Conservation (phyloP, 257 asterid genomes). For the Nicotiana tomentosiformis region DNA sequence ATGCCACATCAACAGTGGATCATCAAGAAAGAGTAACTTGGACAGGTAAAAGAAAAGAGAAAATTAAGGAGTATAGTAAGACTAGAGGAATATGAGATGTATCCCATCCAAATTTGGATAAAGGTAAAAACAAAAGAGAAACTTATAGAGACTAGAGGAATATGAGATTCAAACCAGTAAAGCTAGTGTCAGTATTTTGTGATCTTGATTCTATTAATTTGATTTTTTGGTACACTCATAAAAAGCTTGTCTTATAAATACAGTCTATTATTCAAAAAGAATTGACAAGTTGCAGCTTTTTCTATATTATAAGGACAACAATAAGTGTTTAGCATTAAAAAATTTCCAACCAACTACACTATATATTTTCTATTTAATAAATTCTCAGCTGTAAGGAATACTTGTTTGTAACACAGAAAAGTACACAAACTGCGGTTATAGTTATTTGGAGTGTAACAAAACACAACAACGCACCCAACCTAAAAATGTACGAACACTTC, state of each 20-base stretch:
- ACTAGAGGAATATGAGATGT: no score
- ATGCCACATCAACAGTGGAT: not conserved
- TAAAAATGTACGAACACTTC: not conserved
- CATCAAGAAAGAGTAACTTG: not conserved
- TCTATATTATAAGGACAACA: not conserved
- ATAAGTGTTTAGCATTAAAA: not conserved
- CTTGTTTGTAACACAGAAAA: not conserved
- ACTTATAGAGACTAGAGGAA: no score
- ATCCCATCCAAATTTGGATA: no score
- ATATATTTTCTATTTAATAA: not conserved
- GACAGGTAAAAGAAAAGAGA: no score
- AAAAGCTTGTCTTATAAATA: not conserved
- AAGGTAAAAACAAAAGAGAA: no score
- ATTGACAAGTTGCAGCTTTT: not conserved
- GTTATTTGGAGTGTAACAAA: not conserved
- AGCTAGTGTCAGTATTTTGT: not conserved
- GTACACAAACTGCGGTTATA: not conserved
- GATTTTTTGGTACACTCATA: not conserved
- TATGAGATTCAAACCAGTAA: not conserved
- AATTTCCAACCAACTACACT: not conserved
- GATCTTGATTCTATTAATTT: not conserved
- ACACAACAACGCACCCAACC: not conserved
- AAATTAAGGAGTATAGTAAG: no score
- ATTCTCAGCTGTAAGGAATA: not conserved
- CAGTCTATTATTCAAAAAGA: not conserved